Percentiles rank a stretch among this genome's conserved stretches.
These are phyloP conservation scores for Dictyophora rubrovolvata DNA, from an alignment of 768 basidiomycete species.

Conservation along the genomic window DNA sequence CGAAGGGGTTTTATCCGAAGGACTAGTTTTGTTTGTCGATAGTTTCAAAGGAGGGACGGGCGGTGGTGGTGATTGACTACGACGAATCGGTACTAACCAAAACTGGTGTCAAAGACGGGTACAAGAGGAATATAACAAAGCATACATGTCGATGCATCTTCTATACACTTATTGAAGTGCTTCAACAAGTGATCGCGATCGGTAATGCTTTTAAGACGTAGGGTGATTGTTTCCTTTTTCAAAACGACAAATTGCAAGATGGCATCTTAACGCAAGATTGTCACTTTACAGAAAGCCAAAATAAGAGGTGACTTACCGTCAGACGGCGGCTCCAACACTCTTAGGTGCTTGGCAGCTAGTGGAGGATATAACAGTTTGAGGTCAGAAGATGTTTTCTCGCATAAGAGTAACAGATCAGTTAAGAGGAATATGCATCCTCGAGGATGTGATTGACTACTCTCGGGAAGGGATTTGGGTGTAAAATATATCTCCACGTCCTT, in stretches of 20 bases:
- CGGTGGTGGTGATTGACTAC: constrained; percentile 53
- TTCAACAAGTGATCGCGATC: constrained; percentile 52
- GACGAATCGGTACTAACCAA: constrained; percentile 42
- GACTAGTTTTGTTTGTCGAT: not conserved
- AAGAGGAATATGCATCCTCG: constrained; percentile 81
- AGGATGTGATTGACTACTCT: constrained; percentile 61
- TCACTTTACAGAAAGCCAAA: constrained; percentile 9
- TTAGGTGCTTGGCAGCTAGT: constrained; percentile 85
- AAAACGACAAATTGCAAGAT: constrained; percentile 72
- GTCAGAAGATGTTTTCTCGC: constrained; percentile 62
- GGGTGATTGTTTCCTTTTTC: constrained; percentile 71
- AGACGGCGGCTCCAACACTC: constrained; percentile 49
- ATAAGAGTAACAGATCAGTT: constrained; percentile 86
- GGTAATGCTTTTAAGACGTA: constrained; percentile 51
- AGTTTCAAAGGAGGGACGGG: constrained; percentile 39
- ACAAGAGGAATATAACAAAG: constrained; percentile 7
- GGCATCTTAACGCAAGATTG: constrained; percentile 39
- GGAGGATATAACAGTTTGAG: constrained; percentile 95
- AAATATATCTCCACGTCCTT: constrained; percentile 66
- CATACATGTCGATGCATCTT: constrained; percentile 68
- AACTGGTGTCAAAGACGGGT: constrained; percentile 2
- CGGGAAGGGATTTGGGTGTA: constrained; percentile 58
- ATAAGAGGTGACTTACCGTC: constrained; percentile 35
- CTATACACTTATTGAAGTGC: constrained; percentile 77
- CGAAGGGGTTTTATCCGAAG: not conserved